Percentiles rank a stretch among this genome's conserved stretches.
Evolutionary conservation across 202 grass and related monocot genomes (phyloP).

Genomic region (Schoenoplectus triqueter): DNA sequence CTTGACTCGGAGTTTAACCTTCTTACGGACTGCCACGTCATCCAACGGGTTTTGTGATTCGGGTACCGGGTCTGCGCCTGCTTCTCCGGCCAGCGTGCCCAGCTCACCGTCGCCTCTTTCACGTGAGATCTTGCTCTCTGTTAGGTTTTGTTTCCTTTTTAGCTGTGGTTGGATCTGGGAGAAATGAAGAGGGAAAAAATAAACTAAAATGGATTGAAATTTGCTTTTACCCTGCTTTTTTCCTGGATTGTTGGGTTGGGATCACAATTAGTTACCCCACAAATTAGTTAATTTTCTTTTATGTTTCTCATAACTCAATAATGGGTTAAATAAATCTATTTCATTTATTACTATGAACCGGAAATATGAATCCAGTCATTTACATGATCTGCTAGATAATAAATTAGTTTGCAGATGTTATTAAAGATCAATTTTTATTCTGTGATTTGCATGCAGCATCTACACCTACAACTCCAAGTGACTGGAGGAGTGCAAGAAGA

Average conservation of each 20-base stretch:
- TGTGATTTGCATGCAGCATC: conserved; percentile 19
- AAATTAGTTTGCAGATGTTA: background rate
- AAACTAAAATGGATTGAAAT: conserved; percentile 7
- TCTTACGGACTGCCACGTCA: conserved; percentile 52
- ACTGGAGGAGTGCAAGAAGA: conserved; percentile 52
- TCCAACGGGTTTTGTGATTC: conserved; percentile 42
- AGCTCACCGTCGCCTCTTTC: conserved; percentile 54
- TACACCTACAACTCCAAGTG: conserved; percentile 36
- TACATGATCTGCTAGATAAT: background rate
- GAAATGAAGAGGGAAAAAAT: background rate
- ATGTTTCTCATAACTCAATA: background rate
- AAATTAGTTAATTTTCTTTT: conserved; percentile 5
- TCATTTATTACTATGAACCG: background rate
- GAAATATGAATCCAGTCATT: background rate
- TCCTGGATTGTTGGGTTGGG: conserved; percentile 17
- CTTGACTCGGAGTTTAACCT: conserved; percentile 64
- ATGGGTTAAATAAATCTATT: background rate
- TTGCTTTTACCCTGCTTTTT: background rate
- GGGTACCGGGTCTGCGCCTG: conserved; percentile 53
- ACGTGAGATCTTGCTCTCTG: background rate
- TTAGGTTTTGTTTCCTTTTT: background rate
- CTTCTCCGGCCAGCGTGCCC: conserved; percentile 61
- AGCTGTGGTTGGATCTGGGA: conserved; percentile 39
- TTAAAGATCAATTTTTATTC: background rate
- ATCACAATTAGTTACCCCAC: background rate